Base-by-base conservation (phyloP, 352 stramenopile genomes). In the Globisporangium takayamanum region DNA sequence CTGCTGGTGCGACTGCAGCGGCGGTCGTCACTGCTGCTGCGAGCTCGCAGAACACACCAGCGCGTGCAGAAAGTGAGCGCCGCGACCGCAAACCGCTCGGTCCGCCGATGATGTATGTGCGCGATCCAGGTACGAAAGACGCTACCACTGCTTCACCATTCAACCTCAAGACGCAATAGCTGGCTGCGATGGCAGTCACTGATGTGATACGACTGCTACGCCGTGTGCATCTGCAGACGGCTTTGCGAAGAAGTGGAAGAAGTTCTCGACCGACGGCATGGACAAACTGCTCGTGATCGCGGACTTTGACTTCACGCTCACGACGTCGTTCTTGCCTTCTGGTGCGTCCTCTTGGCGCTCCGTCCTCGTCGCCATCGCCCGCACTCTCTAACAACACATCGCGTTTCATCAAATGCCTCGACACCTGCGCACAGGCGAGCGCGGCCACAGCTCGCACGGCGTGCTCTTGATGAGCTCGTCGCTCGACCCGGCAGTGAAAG, bases 241-340 rank as follows among this genome's bases (percentile, higher is more conserved):
- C 10, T 89, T 92, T 62, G 77, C 81, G 44, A 66, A 66, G 49
- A 92, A 89, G 66, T 80, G 79, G 70, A 80, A 76, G 48, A 88
- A 87, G 55, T 88, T 92, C 58, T 71, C 65, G 37, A 66, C 66
- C 22, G 81, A 88, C 53, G 81, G 79, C 18, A 56, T 79, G n/a
- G 68, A 76, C 47, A 74, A 85, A 47, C 49, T 92, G 28, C 52
- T 92, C 49, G 70, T 92, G 55, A 88, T 92, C 48, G 68, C 79
- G 36, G 81, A 92, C 49, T 92, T 92, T 61, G 82, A 92, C 61
- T 76, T 81, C 52, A 92, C 79, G 37, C 60, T 91, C 42, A 89
- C 81, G 50, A 72, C 77, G 46, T 77, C 69, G 56, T 80, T 65
- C 54, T 71, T 71, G 37, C 49, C 64, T 16, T 55, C 22, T 1